Evolutionary conservation across 2,329 filamentous ascomycete species (phyloP).

Genomic region (Pyrenophora teres): DNA sequence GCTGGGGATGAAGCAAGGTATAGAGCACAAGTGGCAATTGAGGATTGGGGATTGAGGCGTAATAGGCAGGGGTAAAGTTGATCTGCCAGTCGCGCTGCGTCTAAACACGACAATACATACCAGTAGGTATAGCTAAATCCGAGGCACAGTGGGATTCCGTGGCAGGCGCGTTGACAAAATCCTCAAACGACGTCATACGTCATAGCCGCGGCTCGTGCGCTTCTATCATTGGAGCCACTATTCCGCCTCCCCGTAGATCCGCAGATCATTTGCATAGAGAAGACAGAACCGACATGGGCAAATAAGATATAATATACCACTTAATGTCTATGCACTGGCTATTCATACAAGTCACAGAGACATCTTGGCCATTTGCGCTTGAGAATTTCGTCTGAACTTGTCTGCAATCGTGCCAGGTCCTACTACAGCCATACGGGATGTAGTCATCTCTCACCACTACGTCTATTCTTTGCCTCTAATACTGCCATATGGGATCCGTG

Average conservation of each 20-base stretch:
- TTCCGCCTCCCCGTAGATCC: slow-evolving; percentile 6
- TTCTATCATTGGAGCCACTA: slow-evolving; percentile 21
- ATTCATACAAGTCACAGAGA: background rate
- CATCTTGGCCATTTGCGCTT: no score
- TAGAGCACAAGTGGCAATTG: slow-evolving; percentile 8
- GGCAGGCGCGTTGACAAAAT: slow-evolving; percentile 3
- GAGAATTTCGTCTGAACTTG: no score
- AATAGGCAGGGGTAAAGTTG: slow-evolving; percentile 6
- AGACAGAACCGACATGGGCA: background rate
- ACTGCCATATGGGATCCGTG: no score
- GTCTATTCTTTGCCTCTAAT: no score
- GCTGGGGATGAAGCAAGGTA: slow-evolving; percentile 1
- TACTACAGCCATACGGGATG: no score
- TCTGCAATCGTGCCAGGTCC: no score
- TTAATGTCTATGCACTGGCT: background rate
- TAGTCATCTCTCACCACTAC: background rate
- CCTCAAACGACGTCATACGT: slow-evolving; percentile 20
- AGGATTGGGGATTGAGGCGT: slow-evolving; percentile 1
- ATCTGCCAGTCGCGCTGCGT: slow-evolving; percentile 13
- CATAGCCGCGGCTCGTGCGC: slow-evolving; percentile 8
- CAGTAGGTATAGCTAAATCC: slow-evolving; percentile 4
- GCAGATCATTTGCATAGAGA: slow-evolving; percentile 3
- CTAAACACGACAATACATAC: slow-evolving; percentile 13
- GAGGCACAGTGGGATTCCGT: slow-evolving; percentile 7
- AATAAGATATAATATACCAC: background rate